A percentile compares a stretch with the other conserved stretches of the same genome.
phyloP scores from a whole-genome alignment of 208 protist genomes.

The Wallacemonas sp. region DNA sequence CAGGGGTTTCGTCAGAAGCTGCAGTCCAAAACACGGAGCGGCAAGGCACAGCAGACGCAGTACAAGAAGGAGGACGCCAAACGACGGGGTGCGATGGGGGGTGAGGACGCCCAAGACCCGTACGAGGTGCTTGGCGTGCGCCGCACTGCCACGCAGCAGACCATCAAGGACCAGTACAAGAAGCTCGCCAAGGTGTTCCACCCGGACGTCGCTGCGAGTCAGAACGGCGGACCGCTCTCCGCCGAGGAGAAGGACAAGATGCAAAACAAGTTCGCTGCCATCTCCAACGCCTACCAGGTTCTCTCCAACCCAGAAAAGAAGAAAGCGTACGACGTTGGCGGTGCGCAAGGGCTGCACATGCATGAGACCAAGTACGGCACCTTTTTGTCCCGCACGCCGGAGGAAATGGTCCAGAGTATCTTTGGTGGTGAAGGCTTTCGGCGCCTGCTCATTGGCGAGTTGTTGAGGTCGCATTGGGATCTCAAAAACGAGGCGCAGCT shows the following conservation, averaged over 20 bases:
- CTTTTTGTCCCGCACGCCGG: conserved; percentile 76
- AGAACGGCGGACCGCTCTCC: conserved; percentile 21
- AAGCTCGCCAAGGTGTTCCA: conserved; percentile 88
- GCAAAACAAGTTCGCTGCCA: conserved; percentile 70
- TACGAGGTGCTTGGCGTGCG: conserved; percentile 77
- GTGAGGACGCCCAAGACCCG: conserved; percentile 39
- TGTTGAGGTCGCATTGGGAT: conserved; percentile 81
- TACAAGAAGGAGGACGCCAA: conserved; percentile 17
- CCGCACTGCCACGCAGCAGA: conserved; percentile 52
- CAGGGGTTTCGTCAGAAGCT: conserved; percentile 50
- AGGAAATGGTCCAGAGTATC: conserved; percentile 83
- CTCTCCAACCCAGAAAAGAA: conserved; percentile 88
- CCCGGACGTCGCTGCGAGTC: conserved; percentile 67
- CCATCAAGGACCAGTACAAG: conserved; percentile 87
- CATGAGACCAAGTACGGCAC: conserved; percentile 71
- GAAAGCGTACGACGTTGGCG: conserved; percentile 72
- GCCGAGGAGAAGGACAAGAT: conserved; percentile 45
- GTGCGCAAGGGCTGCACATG: conserved; percentile 53
- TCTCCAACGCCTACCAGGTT: conserved; percentile 80
- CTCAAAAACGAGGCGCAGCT: conserved; percentile 83
- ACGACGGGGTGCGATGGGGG: conserved; percentile 13
- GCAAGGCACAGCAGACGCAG: background rate
- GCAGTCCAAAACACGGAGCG: conserved; percentile 6
- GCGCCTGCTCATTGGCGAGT: conserved; percentile 55
- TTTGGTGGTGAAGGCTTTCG: conserved; percentile 82